Percentiles rank a stretch among this genome's conserved stretches.
These are phyloP conservation scores for Biscutella laevigata DNA, from an alignment of 441 rosid genomes.

Conservation along the genomic window DNA sequence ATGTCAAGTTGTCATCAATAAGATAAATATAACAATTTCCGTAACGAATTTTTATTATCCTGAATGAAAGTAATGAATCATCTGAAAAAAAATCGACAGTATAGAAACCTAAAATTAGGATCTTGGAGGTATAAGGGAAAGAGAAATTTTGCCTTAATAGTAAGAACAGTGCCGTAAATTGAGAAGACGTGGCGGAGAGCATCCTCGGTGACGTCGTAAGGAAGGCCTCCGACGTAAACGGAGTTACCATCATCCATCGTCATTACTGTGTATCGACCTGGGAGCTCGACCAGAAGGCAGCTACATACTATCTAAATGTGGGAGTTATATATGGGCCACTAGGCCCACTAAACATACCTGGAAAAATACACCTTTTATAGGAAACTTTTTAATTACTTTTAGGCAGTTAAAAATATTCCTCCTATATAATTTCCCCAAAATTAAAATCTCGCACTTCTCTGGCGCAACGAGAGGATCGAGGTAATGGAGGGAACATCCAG, in stretches of 20 bases:
- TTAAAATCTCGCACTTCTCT: neutral
- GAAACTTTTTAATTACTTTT: neutral
- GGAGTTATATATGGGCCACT: neutral
- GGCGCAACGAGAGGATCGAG: neutral
- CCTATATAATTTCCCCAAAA: neutral
- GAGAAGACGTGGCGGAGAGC: conserved; percentile 52
- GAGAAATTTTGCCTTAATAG: conserved; percentile 47
- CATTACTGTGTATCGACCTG: conserved; percentile 29
- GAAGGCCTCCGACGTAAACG: conserved; percentile 82
- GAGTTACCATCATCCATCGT: conserved; percentile 74
- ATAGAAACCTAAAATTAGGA: conserved; percentile 16
- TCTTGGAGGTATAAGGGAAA: neutral
- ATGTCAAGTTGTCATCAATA: too few relatives aligned
- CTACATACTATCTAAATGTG: neutral
- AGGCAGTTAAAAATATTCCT: neutral
- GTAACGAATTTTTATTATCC: too few relatives aligned
- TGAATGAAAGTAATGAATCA: too few relatives aligned
- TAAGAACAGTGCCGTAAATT: conserved; percentile 52
- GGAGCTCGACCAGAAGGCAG: neutral
- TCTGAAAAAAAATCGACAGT: too few relatives aligned
- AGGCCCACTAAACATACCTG: conserved; percentile 6
- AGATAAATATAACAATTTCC: too few relatives aligned
- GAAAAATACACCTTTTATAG: neutral
- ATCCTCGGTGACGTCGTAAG: conserved; percentile 60
- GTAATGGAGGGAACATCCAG: conserved; percentile 34